Evolutionary conservation across 805 yeast genomes (phyloP), one percentile per base, ranked within the genome.

Genomic region (Saccharomycopsis guyanensis): DNA sequence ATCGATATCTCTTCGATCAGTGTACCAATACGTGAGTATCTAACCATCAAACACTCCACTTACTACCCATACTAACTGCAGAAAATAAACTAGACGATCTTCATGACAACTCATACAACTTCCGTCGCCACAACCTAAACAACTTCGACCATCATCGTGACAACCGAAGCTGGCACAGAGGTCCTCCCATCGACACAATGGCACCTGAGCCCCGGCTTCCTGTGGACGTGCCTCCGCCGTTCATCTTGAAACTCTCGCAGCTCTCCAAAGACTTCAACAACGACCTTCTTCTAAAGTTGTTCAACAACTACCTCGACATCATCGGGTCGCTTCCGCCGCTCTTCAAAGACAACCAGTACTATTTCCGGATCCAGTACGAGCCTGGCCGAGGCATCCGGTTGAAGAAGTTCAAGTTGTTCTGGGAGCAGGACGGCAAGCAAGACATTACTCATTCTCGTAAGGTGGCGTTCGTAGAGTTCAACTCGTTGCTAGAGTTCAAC

Each of bases 401-500:
- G 53, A 70, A 69, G 43, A 80, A 80, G 59, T 73, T 76, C 58
- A 80, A 82, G 56, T 65, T 84, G 18, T 72, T 80, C 55, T 73
- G 76, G 68, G 81, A 77, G 53, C n/a, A 24, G 3, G 10, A 24
- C 3, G 37, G 25, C 18, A 16, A 24, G 8, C 8, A n/a, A 10
- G 20, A 29, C 15, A 19, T 15, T 4, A 19, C 8, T 8, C 27
- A 4, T n/a, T 64, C 67, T 43, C 73, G 68, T 53, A 80, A 78
- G 56, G 78, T 82, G 23, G 78, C 86, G 1, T 79, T 82, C 60
- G 78, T 78, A 1, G 83, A 80, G 51, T 59, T 82, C 50, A 57
- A 60, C n/a, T 61, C 72, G 5, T 62, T 66, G n/a, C 65, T 66
- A 7, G 81, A 78, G 34, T 64, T 80, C 55, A 51, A 51, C 32